Base-by-base conservation (phyloP, 108 stramenopile genomes). In the Nitzschia sp. region DNA sequence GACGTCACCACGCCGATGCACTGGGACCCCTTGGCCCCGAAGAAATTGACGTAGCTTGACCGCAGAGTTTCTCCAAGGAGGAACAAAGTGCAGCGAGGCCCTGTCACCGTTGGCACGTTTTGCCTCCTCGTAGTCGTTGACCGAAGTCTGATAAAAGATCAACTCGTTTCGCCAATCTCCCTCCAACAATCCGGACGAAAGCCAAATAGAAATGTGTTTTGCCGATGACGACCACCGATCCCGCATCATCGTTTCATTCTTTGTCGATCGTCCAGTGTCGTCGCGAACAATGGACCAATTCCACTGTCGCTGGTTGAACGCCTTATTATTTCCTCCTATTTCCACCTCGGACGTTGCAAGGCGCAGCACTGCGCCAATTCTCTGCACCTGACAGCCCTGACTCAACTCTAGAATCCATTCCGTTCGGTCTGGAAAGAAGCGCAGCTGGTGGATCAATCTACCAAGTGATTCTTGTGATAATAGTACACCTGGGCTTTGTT, bases 21-120 rank as follows among this genome's bases (percentile, higher is more conserved):
- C 49, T 11, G 93, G 88, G 19, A 97, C 81, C 51, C 86, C 84
- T 81, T 96, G 97, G 34, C 95, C 95, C 1, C 97, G 86, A 23
- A 97, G 87, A 65, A 96, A 96, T 49, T 93, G 89, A 58, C 84
- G 81, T 8, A 97, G 56, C 72, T 91, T 88, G 2, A 91, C 28
- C 21, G 90, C 84, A 51, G 68, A 46, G 18, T 76, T 68, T 49
- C 89, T 86, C 96, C 96, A 97, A 8, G 84, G 81, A 32, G 96
- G 95, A 30, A 46, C 65, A 48, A 97, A 94, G 27, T 54, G 54
- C 23, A 45, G 0, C 26, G 17, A 46, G 0, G 13, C 24, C 36
- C 36, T n/a, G 24, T 27, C 29, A 29, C 31, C 31, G 27, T 58
- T 58, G 57, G 13, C 57, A 11, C 25, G 8, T 26, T 58, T 17